These are phyloP conservation scores for Aspergillus bombycis DNA, from an alignment of 2,329 filamentous ascomycete species.

Conservation along the genomic window DNA sequence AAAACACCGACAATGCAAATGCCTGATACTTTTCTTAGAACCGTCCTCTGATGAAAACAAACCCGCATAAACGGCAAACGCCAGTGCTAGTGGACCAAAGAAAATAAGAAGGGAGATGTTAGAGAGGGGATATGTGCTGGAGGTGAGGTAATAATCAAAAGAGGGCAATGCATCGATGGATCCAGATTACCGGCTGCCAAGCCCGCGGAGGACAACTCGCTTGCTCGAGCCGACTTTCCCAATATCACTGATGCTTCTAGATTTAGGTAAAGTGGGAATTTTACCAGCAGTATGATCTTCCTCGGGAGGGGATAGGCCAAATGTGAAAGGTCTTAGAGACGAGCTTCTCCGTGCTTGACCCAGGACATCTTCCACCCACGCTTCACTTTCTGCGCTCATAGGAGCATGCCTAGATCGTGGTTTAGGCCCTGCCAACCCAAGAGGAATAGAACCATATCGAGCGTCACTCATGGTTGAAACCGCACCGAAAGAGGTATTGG, in stretches of 20 bases:
- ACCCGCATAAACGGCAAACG: constrained; percentile 16
- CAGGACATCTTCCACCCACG: constrained; percentile 52
- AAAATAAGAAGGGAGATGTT: constrained; percentile 6
- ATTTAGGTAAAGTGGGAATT: constrained; percentile 30
- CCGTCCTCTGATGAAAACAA: constrained; percentile 8
- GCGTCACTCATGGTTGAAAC: constrained; percentile 31
- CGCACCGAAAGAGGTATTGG: constrained; percentile 38
- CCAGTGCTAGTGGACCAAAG: constrained; percentile 18
- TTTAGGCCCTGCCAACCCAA: constrained; percentile 50
- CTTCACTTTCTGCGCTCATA: constrained; percentile 50
- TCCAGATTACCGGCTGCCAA: constrained; percentile 30
- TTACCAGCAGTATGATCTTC: constrained; percentile 19
- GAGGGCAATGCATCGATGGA: background rate
- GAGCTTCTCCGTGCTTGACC: constrained; percentile 47
- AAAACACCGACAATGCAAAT: constrained; percentile 12
- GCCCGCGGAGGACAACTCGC: constrained; percentile 42
- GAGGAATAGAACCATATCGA: constrained; percentile 39
- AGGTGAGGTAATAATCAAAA: constrained; percentile 5
- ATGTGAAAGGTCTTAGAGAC: constrained; percentile 35
- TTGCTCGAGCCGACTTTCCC: constrained; percentile 39
- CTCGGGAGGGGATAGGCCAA: constrained; percentile 20
- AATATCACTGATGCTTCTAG: constrained; percentile 45
- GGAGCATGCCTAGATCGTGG: constrained; percentile 43
- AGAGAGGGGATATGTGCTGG: constrained; percentile 10
- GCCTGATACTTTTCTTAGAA: constrained; percentile 12